These are phyloP conservation scores for Cryptococcus sp. DNA, from an alignment of 1,284 basidiomycete genomes.

Conservation along the genomic window DNA sequence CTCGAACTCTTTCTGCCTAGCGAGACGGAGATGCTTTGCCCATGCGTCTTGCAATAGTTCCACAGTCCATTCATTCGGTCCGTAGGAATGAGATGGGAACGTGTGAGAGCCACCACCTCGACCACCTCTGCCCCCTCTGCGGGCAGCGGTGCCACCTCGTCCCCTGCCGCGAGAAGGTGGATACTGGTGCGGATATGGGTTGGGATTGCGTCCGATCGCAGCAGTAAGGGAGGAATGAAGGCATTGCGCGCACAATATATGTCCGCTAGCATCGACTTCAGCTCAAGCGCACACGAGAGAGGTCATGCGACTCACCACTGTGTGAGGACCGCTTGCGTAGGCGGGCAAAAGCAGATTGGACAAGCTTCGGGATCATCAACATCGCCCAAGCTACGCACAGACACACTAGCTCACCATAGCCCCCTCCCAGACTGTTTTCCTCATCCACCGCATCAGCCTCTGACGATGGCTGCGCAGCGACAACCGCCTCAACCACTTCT, in stretches of 20 bases:
- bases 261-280: slow-evolving; percentile 32
- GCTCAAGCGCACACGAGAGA: neutral
- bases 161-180: slow-evolving; percentile 14
- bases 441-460: slow-evolving; percentile 11
- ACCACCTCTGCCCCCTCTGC: slow-evolving; percentile 15
- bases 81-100: neutral
- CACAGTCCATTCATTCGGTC: slow-evolving; percentile 34
- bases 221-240: slow-evolving; percentile 42
- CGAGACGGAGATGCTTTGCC: neutral
- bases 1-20: slow-evolving; percentile 6
- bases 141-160: slow-evolving; percentile 8
- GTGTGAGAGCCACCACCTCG: neutral
- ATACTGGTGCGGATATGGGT: slow-evolving; percentile 22
- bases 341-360: slow-evolving; percentile 45
- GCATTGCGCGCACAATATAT: slow-evolving; percentile 46
- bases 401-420: slow-evolving; percentile 25
- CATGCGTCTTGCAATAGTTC: slow-evolving; percentile 23
- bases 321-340: slow-evolving; percentile 40
- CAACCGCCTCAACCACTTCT: neutral
- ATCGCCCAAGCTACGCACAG: no score
- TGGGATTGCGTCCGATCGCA: slow-evolving; percentile 39
- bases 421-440: slow-evolving; percentile 15
- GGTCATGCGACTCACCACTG: slow-evolving; percentile 32
- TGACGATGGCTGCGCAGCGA: neutral
- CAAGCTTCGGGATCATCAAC: slow-evolving; percentile 28